Evolutionary conservation across 2,329 filamentous ascomycete species (phyloP), one percentile per base, ranked within the genome.

Genomic region (Pleomassaria siparia): DNA sequence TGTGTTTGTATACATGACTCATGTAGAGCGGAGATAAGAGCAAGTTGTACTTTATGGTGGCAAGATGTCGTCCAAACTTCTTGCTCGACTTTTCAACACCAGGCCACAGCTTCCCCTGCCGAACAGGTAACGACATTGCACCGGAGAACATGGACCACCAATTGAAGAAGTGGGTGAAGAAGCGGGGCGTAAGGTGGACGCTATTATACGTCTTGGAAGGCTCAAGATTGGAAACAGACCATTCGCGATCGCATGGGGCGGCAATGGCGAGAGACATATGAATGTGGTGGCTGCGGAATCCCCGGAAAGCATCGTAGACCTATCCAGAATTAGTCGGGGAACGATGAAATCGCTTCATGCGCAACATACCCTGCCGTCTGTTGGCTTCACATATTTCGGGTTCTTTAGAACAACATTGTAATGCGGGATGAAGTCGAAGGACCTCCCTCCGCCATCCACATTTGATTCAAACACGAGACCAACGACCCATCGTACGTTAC

Each of bases 91-190:
- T 96, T 59, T 96, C 94, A 20, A 91, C 82, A 0, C 90, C 91
- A 5, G 91, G 92, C 85, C 91, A 99, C 2, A 99, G 79, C 39
- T 82, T 81, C 13, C 94, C 94, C 74, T 99, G 95, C 1, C 94
- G 89, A 47, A 99, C 87, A 10, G 94, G 95, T 22, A 99, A 78
- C 10, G 92, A 95, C 85, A 97, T 91, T 8, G 92, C 88, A 1
- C 92, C 91, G 8, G 91, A 91, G 71, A 99, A 99, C 58, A 97
- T 84, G 1, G 88, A 92, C 91, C 91, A 97, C 94, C 94, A 99
- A 47, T 86, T 85, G 74, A 91, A 97, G 77, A 99, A 99, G 68
- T 99, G 94, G 0, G 92, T 96, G 69, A 99, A 99, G 76, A 99
- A 96, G 8, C 91, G 86, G 5, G 94, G 94, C 1, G 89, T 94